Evolutionary conservation across 495 filamentous ascomycete genomes (phyloP), one percentile per base, ranked within the genome.

Genomic region (Ramalina intermedia): DNA sequence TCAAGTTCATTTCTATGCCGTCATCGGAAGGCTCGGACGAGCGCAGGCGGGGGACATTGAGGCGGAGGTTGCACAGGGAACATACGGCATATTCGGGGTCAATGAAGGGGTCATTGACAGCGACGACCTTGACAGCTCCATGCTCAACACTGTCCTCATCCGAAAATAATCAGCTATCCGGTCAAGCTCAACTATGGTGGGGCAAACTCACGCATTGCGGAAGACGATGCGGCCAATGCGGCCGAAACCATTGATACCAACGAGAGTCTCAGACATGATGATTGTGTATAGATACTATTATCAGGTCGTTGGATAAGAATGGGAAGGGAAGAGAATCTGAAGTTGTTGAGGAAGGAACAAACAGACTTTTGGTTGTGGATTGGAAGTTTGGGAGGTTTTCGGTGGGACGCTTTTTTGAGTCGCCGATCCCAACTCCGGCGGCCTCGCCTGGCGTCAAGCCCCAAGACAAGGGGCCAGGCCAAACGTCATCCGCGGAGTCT

Each of bases 61-160:
- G n/a, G 21, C 9, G 14, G 36, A 33, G 24, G 13, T 18, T 50
- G 38, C 11, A 37, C 27, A 20, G 46, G 26, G 39, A 49, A 81
- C 88, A 72, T 81, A 95, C 91, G 66, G 91, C 91, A 71, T 98
- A 98, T 69, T 90, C 76, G 58, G 84, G 76, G 70, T 96, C 91
- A 72, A 98, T 98, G 81, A 98, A 98, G 61, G 91, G 91, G 65
- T 98, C 91, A 75, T 98, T 98, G 75, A 95, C 85, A 55, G 91
- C 90, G 58, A 94, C 86, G 63, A 98, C 74, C 51, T 94, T 74
- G 61, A 96, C 81, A 50, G 87, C 84, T 53, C 70, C 66, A 67
- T 87, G 82, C 78, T 87, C 80, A 59, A 94, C 64, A 65, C 90
- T 89, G 67, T 77, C 67, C 63, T 43, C 39, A 21, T 38, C 50